phyloP scores from a whole-genome alignment of 495 filamentous ascomycete genomes.

The Aspergillus carlsbadensis region DNA sequence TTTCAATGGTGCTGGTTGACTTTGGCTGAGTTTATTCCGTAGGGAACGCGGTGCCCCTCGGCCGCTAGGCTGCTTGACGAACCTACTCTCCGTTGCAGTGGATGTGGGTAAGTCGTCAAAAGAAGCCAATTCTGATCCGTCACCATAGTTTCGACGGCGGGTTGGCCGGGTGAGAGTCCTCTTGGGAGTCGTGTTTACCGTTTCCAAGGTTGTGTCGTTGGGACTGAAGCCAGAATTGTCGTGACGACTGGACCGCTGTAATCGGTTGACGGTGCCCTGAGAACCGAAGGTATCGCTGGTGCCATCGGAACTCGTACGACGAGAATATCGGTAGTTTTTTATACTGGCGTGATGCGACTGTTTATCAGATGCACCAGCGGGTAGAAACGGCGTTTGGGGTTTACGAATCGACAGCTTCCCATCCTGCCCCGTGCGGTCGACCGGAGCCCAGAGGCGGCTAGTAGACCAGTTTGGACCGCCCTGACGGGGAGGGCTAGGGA shows the following conservation, averaged over 20 bases:
- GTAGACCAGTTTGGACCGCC: constrained; percentile 41
- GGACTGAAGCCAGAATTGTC: constrained; percentile 43
- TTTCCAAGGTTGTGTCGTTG: constrained; percentile 48
- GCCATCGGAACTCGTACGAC: constrained; percentile 72
- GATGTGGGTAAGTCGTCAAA: constrained; percentile 97
- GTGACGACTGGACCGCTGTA: constrained; percentile 45
- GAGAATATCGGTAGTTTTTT: constrained; percentile 66
- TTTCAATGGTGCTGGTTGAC: constrained; percentile 33
- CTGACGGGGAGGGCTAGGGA: constrained; percentile 39
- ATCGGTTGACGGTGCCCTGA: constrained; percentile 48
- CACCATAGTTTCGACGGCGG: constrained; percentile 77
- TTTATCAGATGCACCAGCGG: constrained; percentile 68
- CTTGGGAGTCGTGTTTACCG: constrained; percentile 49
- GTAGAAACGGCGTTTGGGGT: constrained; percentile 72
- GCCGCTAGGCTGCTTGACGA: constrained; percentile 72
- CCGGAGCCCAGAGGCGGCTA: constrained; percentile 67
- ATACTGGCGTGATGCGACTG: constrained; percentile 77
- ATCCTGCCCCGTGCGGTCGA: constrained; percentile 59
- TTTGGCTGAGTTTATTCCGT: constrained; percentile 61
- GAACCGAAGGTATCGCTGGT: constrained; percentile 49
- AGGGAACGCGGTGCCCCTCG: constrained; percentile 66
- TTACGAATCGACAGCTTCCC: constrained; percentile 56
- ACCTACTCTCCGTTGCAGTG: constrained; percentile 74
- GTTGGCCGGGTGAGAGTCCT: constrained; percentile 71
- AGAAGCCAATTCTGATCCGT: constrained; percentile 85